Conservation (phyloP, 345 rosid species). For the Eucalyptus victrix region DNA sequence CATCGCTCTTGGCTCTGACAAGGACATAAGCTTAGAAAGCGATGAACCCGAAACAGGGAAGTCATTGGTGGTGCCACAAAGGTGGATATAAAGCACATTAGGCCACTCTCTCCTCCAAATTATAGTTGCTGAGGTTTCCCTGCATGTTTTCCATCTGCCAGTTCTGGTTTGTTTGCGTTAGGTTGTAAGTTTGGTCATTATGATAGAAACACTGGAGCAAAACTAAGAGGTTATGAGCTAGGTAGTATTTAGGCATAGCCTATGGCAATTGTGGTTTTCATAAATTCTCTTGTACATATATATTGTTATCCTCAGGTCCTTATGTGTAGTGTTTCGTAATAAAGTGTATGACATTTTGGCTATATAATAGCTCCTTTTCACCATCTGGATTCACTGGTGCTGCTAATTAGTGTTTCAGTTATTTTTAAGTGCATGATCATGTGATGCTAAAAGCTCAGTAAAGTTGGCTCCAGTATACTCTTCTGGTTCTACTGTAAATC, state of each 20-base stretch:
- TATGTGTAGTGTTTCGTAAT: not conserved
- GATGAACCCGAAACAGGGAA: not conserved
- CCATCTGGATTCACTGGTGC: not conserved
- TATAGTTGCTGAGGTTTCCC: not conserved
- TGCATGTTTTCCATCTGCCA: not conserved
- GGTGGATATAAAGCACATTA: not conserved
- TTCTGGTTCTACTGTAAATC: not conserved
- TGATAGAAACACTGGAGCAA: not conserved
- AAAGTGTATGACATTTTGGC: not conserved
- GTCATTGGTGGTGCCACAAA: not conserved
- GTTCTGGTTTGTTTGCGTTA: not conserved
- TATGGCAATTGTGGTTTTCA: not conserved
- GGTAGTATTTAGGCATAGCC: not conserved
- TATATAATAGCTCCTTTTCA: not conserved
- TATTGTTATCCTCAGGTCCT: not conserved
- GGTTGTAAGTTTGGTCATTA: not conserved
- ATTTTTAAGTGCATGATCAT: not conserved
- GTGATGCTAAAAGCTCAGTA: not conserved
- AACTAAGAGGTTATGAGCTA: not conserved
- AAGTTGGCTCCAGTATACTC: not conserved
- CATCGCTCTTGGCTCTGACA: slow-evolving; percentile 18
- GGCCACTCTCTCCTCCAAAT: not conserved
- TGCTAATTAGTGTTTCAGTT: not conserved
- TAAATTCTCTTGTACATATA: not conserved
- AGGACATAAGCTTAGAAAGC: not conserved